Evolutionary conservation across 1,139 yeast genomes (phyloP), one percentile per base, ranked within the genome.

Genomic region (Insectozyma bohioensis): DNA sequence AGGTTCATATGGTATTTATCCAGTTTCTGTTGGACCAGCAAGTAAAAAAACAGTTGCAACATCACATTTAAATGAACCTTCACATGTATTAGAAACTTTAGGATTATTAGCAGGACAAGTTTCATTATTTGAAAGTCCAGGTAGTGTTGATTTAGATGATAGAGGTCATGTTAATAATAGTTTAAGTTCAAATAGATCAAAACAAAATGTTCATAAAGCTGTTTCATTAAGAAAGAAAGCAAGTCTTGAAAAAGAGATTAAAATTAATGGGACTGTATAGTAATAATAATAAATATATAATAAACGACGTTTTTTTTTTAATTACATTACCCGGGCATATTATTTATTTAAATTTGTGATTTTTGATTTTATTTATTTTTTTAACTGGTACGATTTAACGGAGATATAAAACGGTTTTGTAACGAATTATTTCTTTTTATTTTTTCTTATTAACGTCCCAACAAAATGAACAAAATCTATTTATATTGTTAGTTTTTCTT

Each of bases 11-110:
- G 92, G 92, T 2, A 67, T 85, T 14, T 90, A 81, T 54, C 90
- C 97, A 0, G 92, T 87, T 20, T 86, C 95, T 12, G 95, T 92
- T 28, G 99, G 98, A 0, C 95, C 97, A 3, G 95, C 97, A 1
- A 80, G 88, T 13, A 90, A 90, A 55, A 72, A 78, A 47, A 92
- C 98, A 0, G 75, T 81, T 20, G 98, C 98, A 0, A 81, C 85
- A 25, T 80, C 95, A 32, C 97, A 92, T 56, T 68, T 92, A 51
- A 74, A 83, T 33, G 95, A 87, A 53, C 97, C 97, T 3, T 66
- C 75, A 16, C 88, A 85, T 47, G 97, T 90, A 1, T 61, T 90
- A 41, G 95, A 87, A 39, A 85, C 95, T 1, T 63, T 92, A 45
- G 95, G 95, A 1, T 65, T 84, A 35, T 64, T 88, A 36, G 76